phyloP scores from a whole-genome alignment of 495 filamentous ascomycete species.

The Penicillium tannophilum region DNA sequence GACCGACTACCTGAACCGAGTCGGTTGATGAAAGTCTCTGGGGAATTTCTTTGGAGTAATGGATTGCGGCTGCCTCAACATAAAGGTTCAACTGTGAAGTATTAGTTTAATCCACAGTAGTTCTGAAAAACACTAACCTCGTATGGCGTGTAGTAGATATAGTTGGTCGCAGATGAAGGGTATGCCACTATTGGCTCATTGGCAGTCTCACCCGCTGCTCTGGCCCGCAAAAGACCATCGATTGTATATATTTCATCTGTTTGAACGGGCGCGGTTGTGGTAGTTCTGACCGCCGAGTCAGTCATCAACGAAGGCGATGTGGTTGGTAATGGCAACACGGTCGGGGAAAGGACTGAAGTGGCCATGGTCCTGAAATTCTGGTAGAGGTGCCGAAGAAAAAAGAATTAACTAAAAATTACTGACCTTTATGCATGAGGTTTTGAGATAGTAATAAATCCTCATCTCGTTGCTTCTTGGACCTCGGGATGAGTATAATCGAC shows the following conservation, averaged over 20 bases:
- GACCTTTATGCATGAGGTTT: too few relatives aligned
- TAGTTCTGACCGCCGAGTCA: neutral
- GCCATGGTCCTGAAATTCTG: slow-evolving; percentile 4
- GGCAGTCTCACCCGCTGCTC: slow-evolving; percentile 24
- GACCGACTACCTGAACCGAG: slow-evolving; percentile 42
- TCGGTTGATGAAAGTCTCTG: slow-evolving; percentile 29
- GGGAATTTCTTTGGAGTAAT: slow-evolving; percentile 23
- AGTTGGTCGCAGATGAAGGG: slow-evolving; percentile 30
- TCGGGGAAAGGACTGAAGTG: slow-evolving; percentile 6
- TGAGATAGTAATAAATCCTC: too few relatives aligned
- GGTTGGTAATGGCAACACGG: neutral
- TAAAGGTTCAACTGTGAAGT: slow-evolving; percentile 27
- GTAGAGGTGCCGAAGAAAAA: neutral
- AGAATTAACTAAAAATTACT: too few relatives aligned
- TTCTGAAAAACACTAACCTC: slow-evolving; percentile 17
- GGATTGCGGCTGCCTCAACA: slow-evolving; percentile 33
- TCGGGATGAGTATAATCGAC: too few relatives aligned
- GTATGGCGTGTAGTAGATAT: slow-evolving; percentile 37
- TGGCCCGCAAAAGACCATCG: slow-evolving; percentile 30
- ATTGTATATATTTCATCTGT: slow-evolving; percentile 27
- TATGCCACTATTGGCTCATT: slow-evolving; percentile 37
- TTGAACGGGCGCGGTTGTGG: too few relatives aligned
- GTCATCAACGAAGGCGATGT: neutral
- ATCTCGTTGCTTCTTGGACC: too few relatives aligned
- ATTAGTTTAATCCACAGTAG: slow-evolving; percentile 3